These are phyloP conservation scores for Aspergillus mulundensis DNA, from an alignment of 495 filamentous ascomycete genomes.

Conservation along the genomic window DNA sequence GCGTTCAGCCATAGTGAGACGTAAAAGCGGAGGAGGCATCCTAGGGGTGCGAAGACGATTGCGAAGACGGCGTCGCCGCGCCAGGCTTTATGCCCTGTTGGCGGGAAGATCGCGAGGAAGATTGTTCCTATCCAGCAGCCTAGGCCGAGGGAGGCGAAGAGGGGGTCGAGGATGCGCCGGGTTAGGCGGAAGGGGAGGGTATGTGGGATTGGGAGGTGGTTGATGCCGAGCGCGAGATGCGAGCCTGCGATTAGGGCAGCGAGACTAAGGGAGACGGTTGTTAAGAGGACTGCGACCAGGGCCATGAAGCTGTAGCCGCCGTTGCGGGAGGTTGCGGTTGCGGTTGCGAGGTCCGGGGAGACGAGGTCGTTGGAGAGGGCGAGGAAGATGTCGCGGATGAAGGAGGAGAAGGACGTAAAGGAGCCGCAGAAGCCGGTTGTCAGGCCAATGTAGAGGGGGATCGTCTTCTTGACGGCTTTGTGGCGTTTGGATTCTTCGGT, in stretches of 20 bases:
- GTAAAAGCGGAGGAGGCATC: conserved; percentile 68
- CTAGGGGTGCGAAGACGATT: conserved; percentile 79
- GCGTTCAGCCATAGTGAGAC: conserved; percentile 22
- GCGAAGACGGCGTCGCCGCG: conserved; percentile 71
- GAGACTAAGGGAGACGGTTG: conserved; percentile 64
- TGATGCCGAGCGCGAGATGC: conserved; percentile 67
- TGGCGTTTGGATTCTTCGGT: conserved; percentile 45
- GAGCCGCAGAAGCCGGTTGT: conserved; percentile 92
- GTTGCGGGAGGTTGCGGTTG: conserved; percentile 41
- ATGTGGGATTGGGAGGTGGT: conserved; percentile 52
- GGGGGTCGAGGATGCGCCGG: conserved; percentile 59
- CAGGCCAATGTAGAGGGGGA: conserved; percentile 87
- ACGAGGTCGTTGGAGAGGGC: conserved; percentile 70
- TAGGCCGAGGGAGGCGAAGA: conserved; percentile 58
- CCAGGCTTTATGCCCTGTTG: conserved; percentile 53
- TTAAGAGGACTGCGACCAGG: conserved; percentile 62
- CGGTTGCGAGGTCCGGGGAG: conserved; percentile 12
- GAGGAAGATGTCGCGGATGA: conserved; percentile 82
- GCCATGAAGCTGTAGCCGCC: conserved; percentile 83
- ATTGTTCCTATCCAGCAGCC: conserved; percentile 78
- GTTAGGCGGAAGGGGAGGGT: conserved; percentile 53
- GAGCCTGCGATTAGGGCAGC: conserved; percentile 68
- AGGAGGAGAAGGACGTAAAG: conserved; percentile 88
- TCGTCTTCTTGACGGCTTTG: conserved; percentile 66
- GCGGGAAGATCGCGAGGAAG: conserved; percentile 69